Percentiles rank a stretch among this genome's conserved stretches.
Evolutionary conservation across 106 monocot species (phyloP).

Genomic region (Phalaenopsis equestris): DNA sequence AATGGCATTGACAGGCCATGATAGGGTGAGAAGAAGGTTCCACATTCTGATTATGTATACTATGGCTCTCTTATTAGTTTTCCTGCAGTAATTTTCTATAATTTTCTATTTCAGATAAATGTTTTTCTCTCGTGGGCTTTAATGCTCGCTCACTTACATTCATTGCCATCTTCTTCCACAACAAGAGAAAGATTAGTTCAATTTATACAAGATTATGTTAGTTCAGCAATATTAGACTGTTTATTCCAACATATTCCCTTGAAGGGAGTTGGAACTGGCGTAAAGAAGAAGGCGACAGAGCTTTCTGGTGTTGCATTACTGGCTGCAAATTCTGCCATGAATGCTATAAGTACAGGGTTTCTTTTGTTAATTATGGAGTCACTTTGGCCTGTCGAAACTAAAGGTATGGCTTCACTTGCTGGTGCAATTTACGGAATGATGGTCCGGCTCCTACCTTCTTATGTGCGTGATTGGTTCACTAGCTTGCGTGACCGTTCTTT

Average conservation of each 20-base stretch:
- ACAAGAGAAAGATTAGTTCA: conserved; percentile 53
- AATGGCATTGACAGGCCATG: conserved; percentile 43
- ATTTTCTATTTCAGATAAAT: conserved; percentile 50
- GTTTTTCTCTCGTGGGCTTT: conserved; percentile 77
- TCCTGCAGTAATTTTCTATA: background rate
- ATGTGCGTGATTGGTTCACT: conserved; percentile 89
- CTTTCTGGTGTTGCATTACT: conserved; percentile 52
- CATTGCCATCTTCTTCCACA: conserved; percentile 56
- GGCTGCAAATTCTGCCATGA: conserved; percentile 70
- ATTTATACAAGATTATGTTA: conserved; percentile 69
- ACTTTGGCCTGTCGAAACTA: conserved; percentile 64
- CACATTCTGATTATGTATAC: background rate
- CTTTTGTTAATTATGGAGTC: conserved; percentile 44
- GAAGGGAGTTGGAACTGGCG: conserved; percentile 24
- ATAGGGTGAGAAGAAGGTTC: conserved; percentile 42
- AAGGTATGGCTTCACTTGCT: conserved; percentile 77
- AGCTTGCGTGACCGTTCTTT: conserved; percentile 74
- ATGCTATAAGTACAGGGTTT: conserved; percentile 43
- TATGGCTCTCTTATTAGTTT: background rate
- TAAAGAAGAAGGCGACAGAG: conserved; percentile 69
- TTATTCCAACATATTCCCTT: conserved; percentile 93
- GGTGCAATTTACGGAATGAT: conserved; percentile 87
- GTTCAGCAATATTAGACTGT: conserved; percentile 58
- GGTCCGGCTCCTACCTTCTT: conserved; percentile 83
- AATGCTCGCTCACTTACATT: conserved; percentile 63